Conservation (phyloP, 176 grass and related monocot species). For the Hordeum vulgare region MorexV3_pseudomolecules_assembly NC_058524.1:161558608-161559107, state of each 20-base stretch:
- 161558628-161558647: too few species aligned
- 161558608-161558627: too few species aligned
- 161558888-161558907: slow-evolving; percentile 58
- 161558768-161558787: slow-evolving; percentile 22
- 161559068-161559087: slow-evolving; percentile 41
- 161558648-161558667: too few species aligned
- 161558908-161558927: slow-evolving; percentile 38
- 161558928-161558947: slow-evolving; percentile 49
- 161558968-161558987: slow-evolving; percentile 28
- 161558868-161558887: slow-evolving; percentile 38
- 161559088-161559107: slow-evolving; percentile 41
- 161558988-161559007: slow-evolving; percentile 47
- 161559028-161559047: slow-evolving; percentile 24
- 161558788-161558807: slow-evolving; percentile 36
- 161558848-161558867: slow-evolving; percentile 44
- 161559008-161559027: slow-evolving; percentile 32
- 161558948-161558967: slow-evolving; percentile 32
- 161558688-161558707: not conserved
- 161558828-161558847: slow-evolving; percentile 38
- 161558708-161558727: not conserved
- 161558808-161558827: slow-evolving; percentile 48
- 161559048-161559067: slow-evolving; percentile 38
- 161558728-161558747: slow-evolving; percentile 9
- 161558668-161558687: not conserved
- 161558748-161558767: not conserved